A percentile compares a stretch with the other conserved stretches of the same genome.
These are phyloP conservation scores for Hexamita inflata DNA, from an alignment of 208 protist species.

Conservation along the genomic window DNA sequence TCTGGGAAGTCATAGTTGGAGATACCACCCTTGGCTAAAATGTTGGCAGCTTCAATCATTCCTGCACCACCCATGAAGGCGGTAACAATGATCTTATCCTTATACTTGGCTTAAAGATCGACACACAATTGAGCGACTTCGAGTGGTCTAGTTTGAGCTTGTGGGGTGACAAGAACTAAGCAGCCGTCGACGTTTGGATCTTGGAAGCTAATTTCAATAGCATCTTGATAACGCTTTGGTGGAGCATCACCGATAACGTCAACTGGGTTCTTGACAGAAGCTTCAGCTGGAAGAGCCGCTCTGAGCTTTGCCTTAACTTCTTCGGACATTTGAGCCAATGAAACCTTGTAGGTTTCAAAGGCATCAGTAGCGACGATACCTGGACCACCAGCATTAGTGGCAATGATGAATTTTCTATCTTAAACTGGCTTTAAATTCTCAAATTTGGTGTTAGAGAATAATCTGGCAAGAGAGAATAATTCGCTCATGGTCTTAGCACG, in stretches of 20 bases:
- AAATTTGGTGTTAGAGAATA: constrained; percentile 21
- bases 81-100: constrained; percentile 27
- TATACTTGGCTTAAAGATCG: constrained; percentile 23
- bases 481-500: constrained; percentile 37
- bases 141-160: constrained; percentile 36
- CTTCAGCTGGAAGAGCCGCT: constrained; percentile 28
- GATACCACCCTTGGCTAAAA: constrained; percentile 30
- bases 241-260: constrained; percentile 44
- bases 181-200: constrained; percentile 29
- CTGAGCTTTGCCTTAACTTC: constrained; percentile 29
- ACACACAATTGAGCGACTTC: constrained; percentile 34
- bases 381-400: constrained; percentile 48
- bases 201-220: constrained; percentile 31
- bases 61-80: constrained; percentile 41
- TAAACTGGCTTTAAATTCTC: neutral
- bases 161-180: constrained; percentile 41
- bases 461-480: constrained; percentile 32
- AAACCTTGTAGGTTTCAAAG: constrained; percentile 23
- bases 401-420: constrained; percentile 30
- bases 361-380: constrained; percentile 43
- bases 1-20: constrained; percentile 40
- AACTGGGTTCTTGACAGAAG: constrained; percentile 41
- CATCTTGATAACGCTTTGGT: constrained; percentile 22
- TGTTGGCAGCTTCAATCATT: constrained; percentile 18
- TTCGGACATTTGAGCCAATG: constrained; percentile 9